Base-by-base conservation (phyloP, 2,329 filamentous ascomycete species). In the Talaromyces sp. region DNA sequence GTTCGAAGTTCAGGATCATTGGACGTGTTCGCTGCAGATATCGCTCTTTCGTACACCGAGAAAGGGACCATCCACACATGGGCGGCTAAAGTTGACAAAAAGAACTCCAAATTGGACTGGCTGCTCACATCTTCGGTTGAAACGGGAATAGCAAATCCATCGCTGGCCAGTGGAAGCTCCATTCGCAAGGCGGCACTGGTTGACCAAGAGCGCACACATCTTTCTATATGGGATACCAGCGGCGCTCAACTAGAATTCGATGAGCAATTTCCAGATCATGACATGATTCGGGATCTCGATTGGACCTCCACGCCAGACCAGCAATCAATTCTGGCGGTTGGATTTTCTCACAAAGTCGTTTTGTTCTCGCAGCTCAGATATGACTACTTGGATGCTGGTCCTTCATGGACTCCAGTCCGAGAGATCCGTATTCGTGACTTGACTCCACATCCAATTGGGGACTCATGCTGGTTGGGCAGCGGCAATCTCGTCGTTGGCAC, bases 231-330 rank as follows among this genome's bases (percentile, higher is more conserved):
- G 93, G 93, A 96, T 70, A 90, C 91, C 11, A 86, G 88, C 64
- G 90, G 89, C 60, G 88, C 88, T 1, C 88, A 92, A 64, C 82
- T 96, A 6, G 93, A 97, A 73, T 92, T 91, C 70, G 84, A 90
- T 64, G 85, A 93, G 68, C 83, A 86, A 32, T 95, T 92, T 65
- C 84, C 88, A 65, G 82, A 83, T 13, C 84, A 89, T 63, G 89
- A 95, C 68, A 84, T 83, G 6, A 92, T 97, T 47, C 87, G 89
- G 65, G 93, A 96, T 73, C 84, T 97, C 13, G 92, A 96, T 73
- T 97, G 93, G 93, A 93, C 92, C 0, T 93, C 91, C 3, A 96
- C 93, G 0, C 92, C 92, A 0, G 91, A 96, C 72, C 87, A 87
- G 55, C 92, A 96, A 70, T 93, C 91, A 1, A 92, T 97, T 60